Conservation (phyloP, 2,329 filamentous ascomycete genomes). For the Penicillium sp. region DNA sequence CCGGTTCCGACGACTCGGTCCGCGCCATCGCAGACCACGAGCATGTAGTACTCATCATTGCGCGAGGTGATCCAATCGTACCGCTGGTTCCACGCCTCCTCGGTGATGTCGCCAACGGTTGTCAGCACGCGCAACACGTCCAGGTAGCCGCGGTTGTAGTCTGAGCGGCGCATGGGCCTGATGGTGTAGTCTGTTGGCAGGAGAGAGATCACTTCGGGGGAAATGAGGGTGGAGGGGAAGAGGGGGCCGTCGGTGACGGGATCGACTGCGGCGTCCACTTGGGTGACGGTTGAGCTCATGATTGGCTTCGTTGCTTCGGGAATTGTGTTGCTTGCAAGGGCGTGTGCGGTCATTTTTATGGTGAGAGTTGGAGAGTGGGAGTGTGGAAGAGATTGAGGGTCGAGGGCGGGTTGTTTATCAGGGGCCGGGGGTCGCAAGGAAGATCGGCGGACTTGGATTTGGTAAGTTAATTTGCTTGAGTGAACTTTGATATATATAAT, state of each 20-base stretch:
- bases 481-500: background rate
- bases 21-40: constrained; percentile 75
- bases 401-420: constrained; percentile 8
- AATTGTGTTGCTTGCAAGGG: constrained; percentile 15
- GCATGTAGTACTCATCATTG: constrained; percentile 77
- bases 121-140: constrained; percentile 89
- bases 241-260: constrained; percentile 54
- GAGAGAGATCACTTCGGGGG: constrained; percentile 65
- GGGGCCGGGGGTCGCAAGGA: background rate
- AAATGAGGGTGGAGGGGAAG: constrained; percentile 75
- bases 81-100: constrained; percentile 71
- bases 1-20: constrained; percentile 82
- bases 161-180: constrained; percentile 72
- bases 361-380: background rate
- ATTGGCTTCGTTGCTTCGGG: constrained; percentile 17
- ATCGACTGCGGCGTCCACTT: constrained; percentile 23
- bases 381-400: background rate
- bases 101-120: constrained; percentile 81
- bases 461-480: background rate
- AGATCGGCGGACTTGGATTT: background rate
- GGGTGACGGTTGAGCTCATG: constrained; percentile 20
- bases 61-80: constrained; percentile 77
- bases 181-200: constrained; percentile 81
- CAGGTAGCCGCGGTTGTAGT: constrained; percentile 80
- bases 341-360: constrained; percentile 21